phyloP scores from a whole-genome alignment of 306 rosid species.

The Biancaea sappan region DNA sequence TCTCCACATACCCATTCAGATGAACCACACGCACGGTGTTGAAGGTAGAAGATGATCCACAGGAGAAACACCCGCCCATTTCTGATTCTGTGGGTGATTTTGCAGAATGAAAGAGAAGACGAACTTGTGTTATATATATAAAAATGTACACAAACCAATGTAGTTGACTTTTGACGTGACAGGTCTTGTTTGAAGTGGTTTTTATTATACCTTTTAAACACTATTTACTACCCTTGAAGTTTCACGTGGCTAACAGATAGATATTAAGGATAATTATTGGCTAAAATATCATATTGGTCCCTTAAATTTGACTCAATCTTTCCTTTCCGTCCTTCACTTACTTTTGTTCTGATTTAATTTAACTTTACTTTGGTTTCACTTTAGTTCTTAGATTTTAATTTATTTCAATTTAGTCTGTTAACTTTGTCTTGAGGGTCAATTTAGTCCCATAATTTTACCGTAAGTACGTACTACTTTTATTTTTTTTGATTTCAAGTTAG shows the following conservation, averaged over 20 bases:
- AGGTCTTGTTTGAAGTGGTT: neutral
- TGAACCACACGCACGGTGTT: constrained; percentile 66
- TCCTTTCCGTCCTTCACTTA: no score
- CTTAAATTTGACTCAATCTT: no score
- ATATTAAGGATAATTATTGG: no score
- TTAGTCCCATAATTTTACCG: no score
- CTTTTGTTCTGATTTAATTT: no score
- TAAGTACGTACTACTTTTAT: no score
- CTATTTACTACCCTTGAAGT: neutral
- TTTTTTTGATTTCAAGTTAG: no score
- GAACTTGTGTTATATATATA: neutral
- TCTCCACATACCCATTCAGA: constrained; percentile 70
- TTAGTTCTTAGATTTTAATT: no score
- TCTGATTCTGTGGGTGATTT: neutral
- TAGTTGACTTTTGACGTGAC: constrained; percentile 25
- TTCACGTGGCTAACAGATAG: neutral
- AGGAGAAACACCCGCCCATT: constrained; percentile 77
- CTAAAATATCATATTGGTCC: no score
- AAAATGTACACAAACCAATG: neutral
- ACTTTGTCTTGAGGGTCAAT: no score
- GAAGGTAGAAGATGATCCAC: constrained; percentile 34
- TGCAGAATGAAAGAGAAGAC: constrained; percentile 9
- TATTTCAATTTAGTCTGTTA: no score
- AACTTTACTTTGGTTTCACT: no score
- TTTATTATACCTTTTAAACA: neutral